A percentile compares a stretch with the other conserved stretches of the same genome.
phyloP scores from a whole-genome alignment of 2,329 filamentous ascomycete species.

The Ophiocordyceps camponoti-saundersi region DNA sequence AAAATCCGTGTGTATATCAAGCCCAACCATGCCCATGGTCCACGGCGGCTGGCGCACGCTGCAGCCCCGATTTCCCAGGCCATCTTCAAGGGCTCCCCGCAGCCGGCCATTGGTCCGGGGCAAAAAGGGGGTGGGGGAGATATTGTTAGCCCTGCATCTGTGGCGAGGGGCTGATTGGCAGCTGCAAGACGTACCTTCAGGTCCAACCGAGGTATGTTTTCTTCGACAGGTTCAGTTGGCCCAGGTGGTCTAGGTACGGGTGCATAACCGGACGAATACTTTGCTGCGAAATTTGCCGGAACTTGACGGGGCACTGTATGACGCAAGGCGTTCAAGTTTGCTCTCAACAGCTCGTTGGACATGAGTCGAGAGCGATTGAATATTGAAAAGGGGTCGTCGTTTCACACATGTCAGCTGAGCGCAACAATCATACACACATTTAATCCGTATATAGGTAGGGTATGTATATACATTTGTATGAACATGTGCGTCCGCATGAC shows the following conservation, averaged over 20 bases:
- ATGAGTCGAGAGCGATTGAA: background rate
- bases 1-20: background rate
- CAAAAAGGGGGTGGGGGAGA: background rate
- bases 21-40: background rate
- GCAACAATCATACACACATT: background rate
- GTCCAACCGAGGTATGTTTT: background rate
- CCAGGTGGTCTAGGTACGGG: background rate
- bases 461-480: background rate
- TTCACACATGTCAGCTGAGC: background rate
- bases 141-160: conserved; percentile 5
- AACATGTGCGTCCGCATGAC: too few species aligned
- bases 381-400: background rate
- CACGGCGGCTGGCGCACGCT: conserved; percentile 7
- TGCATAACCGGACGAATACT: background rate
- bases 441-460: background rate
- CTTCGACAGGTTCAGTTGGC: background rate
- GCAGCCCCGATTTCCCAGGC: conserved; percentile 14
- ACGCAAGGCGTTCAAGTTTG: background rate
- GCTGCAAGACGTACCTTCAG: background rate
- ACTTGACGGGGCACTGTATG: background rate
- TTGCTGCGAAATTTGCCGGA: background rate
- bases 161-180: conserved; percentile 3
- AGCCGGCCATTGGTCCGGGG: conserved; percentile 7
- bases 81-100: conserved; percentile 14
- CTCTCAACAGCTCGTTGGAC: background rate